Evolutionary conservation across 768 basidiomycete genomes (phyloP), one percentile per base, ranked within the genome.

Genomic region (Lentinula raphanica): DNA sequence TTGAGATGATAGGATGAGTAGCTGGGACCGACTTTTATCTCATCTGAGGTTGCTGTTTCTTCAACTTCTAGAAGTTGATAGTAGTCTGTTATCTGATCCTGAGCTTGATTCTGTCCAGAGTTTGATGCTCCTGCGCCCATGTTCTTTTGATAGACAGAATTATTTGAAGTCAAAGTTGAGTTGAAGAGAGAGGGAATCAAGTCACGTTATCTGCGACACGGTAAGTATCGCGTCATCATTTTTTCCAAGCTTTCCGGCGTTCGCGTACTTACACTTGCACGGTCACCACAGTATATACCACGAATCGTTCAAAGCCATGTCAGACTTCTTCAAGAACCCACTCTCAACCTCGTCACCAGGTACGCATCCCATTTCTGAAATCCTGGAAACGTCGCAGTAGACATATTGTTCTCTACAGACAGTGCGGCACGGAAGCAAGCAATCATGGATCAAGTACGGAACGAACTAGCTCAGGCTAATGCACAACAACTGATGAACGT

Each of bases 401-500:
- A 12, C 8, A 1, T 39, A 3, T 5, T 15, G 9, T 40, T 38
- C 9, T 46, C 35, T 48, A 9, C 59, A 81, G 81, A 83, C 61
- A 73, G 75, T 73, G 64, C 66, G 27, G 69, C 78, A 23, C 72
- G 72, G 49, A 84, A 83, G 67, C 78, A 84, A 65, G 75, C 77
- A 11, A 71, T 82, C 56, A 87, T 89, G 84, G 78, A 78, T 53
- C 76, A 79, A 42, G 80, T 94, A 49, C 80, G 82, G 35, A 79
- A 79, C 42, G 90, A 94, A 73, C 74, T 93, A 59, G 87, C 82
- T 5, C 73, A 90, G 12, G 78, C 81, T 1, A 90, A 88, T 58
- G 91, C 87, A 0, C 90, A 93, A 67, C 88, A 90, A 63, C 83
- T 94, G 49, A 86, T 94, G 69, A 87, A 84, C 59, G 91, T 90